Percentiles rank a stretch among this genome's conserved stretches.
phyloP scores from a whole-genome alignment of 2,329 filamentous ascomycete species.

The Diaporthe citri region DNA sequence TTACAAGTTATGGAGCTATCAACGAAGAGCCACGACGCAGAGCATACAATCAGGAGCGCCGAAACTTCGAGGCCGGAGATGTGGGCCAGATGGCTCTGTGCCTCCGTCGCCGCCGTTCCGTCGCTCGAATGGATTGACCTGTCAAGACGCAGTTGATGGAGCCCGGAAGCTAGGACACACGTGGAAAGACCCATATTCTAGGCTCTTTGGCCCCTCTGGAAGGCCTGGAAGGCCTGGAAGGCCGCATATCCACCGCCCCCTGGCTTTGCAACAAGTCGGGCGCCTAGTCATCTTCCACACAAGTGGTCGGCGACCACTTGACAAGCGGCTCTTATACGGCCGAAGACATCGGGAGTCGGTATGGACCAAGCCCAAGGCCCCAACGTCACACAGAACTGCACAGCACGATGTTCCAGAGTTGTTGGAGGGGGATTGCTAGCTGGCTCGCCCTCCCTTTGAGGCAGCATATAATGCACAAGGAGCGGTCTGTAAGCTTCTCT shows the following conservation, averaged over 20 bases:
- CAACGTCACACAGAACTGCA: slow-evolving; percentile 12
- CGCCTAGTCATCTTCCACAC: slow-evolving; percentile 14
- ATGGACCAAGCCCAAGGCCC: not conserved
- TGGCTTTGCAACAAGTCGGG: slow-evolving; percentile 16
- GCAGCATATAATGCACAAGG: slow-evolving; percentile 15
- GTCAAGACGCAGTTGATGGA: slow-evolving; percentile 18
- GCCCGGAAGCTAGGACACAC: slow-evolving; percentile 19
- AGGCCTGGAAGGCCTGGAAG: slow-evolving; percentile 8
- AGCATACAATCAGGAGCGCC: not conserved
- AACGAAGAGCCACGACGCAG: not conserved
- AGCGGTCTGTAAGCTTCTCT: not conserved
- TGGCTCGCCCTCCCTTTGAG: slow-evolving; percentile 13
- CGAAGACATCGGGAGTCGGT: slow-evolving; percentile 25
- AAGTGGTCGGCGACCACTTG: slow-evolving; percentile 1
- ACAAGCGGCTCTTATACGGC: slow-evolving; percentile 25
- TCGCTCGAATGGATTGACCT: not conserved
- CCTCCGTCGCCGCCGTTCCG: slow-evolving; percentile 5
- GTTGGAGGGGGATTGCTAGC: slow-evolving; percentile 20
- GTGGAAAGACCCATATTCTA: slow-evolving; percentile 26
- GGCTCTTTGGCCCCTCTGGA: slow-evolving; percentile 22
- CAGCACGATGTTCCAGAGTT: slow-evolving; percentile 15
- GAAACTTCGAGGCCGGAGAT: not conserved
- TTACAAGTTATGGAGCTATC: not conserved
- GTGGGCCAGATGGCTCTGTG: not conserved
- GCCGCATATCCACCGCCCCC: not conserved